phyloP scores from a whole-genome alignment of 805 yeast genomes.

The Starmerella floricola region DNA sequence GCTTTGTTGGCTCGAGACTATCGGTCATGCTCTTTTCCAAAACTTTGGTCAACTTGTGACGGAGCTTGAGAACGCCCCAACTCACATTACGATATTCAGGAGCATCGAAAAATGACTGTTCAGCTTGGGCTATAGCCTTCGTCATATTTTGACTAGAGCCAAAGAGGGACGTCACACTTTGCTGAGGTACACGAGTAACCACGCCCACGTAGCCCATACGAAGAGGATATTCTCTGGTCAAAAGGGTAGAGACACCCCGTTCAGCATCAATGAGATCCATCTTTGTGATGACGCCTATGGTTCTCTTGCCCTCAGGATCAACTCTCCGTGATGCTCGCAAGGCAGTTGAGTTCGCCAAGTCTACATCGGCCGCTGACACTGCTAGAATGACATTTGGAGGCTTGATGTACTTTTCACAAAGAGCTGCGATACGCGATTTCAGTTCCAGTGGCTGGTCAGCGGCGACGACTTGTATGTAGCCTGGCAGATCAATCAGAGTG shows the following conservation, averaged over 20 bases:
- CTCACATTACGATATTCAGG: constrained; percentile 49
- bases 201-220: constrained; percentile 98
- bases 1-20: constrained; percentile 76
- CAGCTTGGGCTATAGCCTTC: constrained; percentile 34
- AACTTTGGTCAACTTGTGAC: constrained; percentile 71
- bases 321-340: constrained; percentile 76
- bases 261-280: constrained; percentile 77
- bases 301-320: constrained; percentile 90
- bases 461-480: constrained; percentile 93
- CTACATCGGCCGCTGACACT: constrained; percentile 95
- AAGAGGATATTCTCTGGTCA: constrained; percentile 75
- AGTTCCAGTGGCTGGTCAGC: constrained; percentile 86
- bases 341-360: constrained; percentile 91
- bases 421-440: constrained; percentile 60
- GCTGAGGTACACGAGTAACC: constrained; percentile 63
- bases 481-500: constrained; percentile 90
- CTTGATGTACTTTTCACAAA: constrained; percentile 77
- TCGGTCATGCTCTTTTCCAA: constrained; percentile 84
- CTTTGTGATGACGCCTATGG: constrained; percentile 92
- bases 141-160: constrained; percentile 43
- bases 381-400: constrained; percentile 92
- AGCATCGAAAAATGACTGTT: constrained; percentile 50
- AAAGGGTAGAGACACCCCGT: constrained; percentile 53
- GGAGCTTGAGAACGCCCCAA: constrained; percentile 63
- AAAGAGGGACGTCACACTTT: constrained; percentile 14